These are phyloP conservation scores for Wakefieldia striispora DNA, from an alignment of 768 basidiomycete species.

Conservation along the genomic window DNA sequence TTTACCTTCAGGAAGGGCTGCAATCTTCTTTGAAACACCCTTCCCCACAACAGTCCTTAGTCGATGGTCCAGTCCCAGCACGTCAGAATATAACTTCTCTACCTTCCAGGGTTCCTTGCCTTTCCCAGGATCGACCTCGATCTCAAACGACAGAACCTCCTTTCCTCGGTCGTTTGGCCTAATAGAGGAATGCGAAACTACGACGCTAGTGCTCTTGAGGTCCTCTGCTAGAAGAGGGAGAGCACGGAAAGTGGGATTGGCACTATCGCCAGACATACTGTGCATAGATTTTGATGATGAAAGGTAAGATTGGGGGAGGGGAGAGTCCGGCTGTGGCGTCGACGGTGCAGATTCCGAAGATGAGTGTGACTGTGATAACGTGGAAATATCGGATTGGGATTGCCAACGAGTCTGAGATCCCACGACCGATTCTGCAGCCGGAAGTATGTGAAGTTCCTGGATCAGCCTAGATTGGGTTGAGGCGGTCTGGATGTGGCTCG, in stretches of 20 bases:
- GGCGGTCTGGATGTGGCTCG: slow-evolving; percentile 6
- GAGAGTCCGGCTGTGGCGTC: slow-evolving; percentile 26
- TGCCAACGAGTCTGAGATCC: slow-evolving; percentile 26
- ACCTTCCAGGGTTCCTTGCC: slow-evolving; percentile 78
- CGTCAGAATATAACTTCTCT: slow-evolving; percentile 93
- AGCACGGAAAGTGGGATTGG: slow-evolving; percentile 58
- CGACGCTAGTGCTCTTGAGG: slow-evolving; percentile 67
- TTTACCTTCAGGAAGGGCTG: slow-evolving; percentile 82
- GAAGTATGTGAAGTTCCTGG: slow-evolving; percentile 18
- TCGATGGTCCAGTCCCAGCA: slow-evolving; percentile 81
- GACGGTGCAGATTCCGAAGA: slow-evolving; percentile 18
- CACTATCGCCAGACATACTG: slow-evolving; percentile 22
- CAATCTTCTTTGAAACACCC: slow-evolving; percentile 75
- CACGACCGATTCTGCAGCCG: slow-evolving; percentile 11
- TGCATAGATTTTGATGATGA: slow-evolving; percentile 21
- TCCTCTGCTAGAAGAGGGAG: slow-evolving; percentile 69
- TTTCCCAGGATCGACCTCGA: slow-evolving; percentile 68
- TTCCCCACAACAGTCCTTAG: slow-evolving; percentile 59
- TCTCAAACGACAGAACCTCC: slow-evolving; percentile 87
- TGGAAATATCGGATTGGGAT: slow-evolving; percentile 19
- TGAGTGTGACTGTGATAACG: slow-evolving; percentile 22
- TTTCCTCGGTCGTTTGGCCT: slow-evolving; percentile 87
- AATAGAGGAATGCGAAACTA: slow-evolving; percentile 80
- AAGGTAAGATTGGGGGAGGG: slow-evolving; percentile 31
- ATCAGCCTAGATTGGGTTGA: slow-evolving; percentile 11